These are phyloP conservation scores for Coemansia asiatica DNA, from an alignment of 192 early-diverging fungal species.

Conservation along the genomic window DNA sequence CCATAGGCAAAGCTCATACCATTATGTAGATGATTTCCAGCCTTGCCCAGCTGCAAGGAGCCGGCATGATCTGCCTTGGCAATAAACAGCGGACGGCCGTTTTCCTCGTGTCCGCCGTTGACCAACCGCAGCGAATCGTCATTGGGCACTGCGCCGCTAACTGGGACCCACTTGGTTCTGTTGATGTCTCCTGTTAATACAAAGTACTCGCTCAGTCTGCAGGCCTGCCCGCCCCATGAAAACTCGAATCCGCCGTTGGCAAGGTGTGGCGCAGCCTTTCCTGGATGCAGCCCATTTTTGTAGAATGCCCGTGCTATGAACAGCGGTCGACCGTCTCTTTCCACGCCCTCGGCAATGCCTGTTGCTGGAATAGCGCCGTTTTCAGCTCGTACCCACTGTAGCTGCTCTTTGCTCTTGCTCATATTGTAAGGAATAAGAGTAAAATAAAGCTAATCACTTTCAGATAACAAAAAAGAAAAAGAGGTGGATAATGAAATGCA, in stretches of 20 bases:
- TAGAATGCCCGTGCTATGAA: constrained; percentile 58
- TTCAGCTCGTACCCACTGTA: constrained; percentile 32
- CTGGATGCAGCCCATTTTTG: constrained; percentile 54
- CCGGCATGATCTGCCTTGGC: constrained; percentile 24
- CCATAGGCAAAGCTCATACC: constrained; percentile 41
- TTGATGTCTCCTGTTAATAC: constrained; percentile 60
- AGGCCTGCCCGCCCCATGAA: constrained; percentile 55
- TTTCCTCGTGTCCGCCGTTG: constrained; percentile 36
- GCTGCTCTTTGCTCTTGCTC: background rate
- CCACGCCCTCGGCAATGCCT: constrained; percentile 57
- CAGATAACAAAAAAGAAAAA: no score
- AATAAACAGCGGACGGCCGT: constrained; percentile 42
- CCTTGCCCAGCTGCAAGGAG: constrained; percentile 46
- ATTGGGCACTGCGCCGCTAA: constrained; percentile 27
- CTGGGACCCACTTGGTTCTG: constrained; percentile 52
- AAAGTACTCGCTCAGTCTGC: constrained; percentile 51
- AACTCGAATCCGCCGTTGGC: constrained; percentile 52
- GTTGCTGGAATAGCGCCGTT: constrained; percentile 29
- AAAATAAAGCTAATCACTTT: no score
- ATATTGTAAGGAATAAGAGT: background rate
- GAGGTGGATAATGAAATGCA: no score
- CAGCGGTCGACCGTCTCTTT: constrained; percentile 53
- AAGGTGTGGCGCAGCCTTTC: constrained; percentile 51
- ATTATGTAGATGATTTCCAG: constrained; percentile 25
- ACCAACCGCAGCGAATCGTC: constrained; percentile 7